Evolutionary conservation across 2,329 filamentous ascomycete genomes (phyloP), one percentile per base, ranked within the genome.

Genomic region (Pseudodiploospora longispora): DNA sequence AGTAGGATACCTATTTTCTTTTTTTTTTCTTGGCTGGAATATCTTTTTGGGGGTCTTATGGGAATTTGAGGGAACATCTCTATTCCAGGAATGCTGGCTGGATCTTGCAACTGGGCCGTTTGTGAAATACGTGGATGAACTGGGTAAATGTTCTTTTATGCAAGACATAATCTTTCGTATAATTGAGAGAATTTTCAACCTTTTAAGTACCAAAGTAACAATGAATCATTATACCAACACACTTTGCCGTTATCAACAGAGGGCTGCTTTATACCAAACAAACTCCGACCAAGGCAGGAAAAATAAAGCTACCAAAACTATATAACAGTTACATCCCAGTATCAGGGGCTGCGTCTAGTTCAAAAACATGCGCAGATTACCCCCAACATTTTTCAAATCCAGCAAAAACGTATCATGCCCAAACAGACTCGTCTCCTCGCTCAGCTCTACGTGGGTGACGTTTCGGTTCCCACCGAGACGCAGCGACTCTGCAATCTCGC

Each of bases 381-480:
- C 89, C 4, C 93, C 93, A 40, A 98, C 87, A 55, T 95, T 85
- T 67, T 95, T 82, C 46, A 97, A 67, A 65, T 98, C 93, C 36
- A 98, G 69, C 58, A 98, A 65, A 62, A 98, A 98, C 0, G 91
- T 97, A 61, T 98, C 93, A 59, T 98, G 93, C 0, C 93, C 93
- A 61, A 98, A 98, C 56, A 95, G 67, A 57, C 89, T 95, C 65
- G 93, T 80, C 67, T 97, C 89, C 68, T 97, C 88, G 31, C 90
- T 93, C 40, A 98, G 70, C 69, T 98, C 93, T 10, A 93, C 78
- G 64, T 98, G 89, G 37, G 82, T 83, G 1, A 98, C 90, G 30
- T 77, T 80, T 49, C 78, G 74, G 58, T 95, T 97, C 1, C 93
- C 93, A 0, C 77, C 78, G 31, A 78, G 75, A 47, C 81, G 78